Conservation (phyloP, 768 basidiomycete species). For the Macrolepiota fuliginosa region DNA sequence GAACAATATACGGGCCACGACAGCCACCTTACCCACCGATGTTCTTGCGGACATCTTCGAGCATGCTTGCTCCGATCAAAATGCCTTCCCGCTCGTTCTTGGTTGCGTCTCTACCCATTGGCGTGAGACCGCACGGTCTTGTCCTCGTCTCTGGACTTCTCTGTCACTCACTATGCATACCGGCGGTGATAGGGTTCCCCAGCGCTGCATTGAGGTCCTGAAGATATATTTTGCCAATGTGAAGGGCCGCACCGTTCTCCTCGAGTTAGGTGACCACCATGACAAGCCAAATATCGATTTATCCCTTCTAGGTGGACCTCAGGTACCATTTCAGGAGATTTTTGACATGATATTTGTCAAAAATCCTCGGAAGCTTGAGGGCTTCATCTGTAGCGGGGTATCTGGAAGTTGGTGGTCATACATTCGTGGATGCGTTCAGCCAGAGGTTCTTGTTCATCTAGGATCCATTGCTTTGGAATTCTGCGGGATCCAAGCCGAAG, state of each 20-base stretch:
- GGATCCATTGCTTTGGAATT: too few species aligned
- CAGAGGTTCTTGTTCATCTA: background rate
- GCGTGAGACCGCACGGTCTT: background rate
- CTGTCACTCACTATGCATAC: background rate
- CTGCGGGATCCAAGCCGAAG: too few species aligned
- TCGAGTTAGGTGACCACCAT: background rate
- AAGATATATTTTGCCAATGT: background rate
- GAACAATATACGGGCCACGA: background rate
- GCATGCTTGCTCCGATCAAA: background rate
- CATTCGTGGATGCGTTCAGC: background rate
- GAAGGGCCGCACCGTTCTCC: background rate
- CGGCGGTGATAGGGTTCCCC: background rate
- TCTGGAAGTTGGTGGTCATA: background rate
- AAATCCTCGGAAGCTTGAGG: background rate
- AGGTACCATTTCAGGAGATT: background rate
- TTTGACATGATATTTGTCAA: background rate
- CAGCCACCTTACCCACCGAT: background rate
- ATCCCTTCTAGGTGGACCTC: background rate
- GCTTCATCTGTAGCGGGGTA: background rate
- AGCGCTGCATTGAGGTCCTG: background rate
- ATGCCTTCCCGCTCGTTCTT: background rate
- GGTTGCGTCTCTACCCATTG: background rate
- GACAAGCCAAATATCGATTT: background rate
- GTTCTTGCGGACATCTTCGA: background rate
- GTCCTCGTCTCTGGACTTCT: background rate